phyloP scores from a whole-genome alignment of 1,139 yeast genomes.

The Lizanozyma gosingica region DNA sequence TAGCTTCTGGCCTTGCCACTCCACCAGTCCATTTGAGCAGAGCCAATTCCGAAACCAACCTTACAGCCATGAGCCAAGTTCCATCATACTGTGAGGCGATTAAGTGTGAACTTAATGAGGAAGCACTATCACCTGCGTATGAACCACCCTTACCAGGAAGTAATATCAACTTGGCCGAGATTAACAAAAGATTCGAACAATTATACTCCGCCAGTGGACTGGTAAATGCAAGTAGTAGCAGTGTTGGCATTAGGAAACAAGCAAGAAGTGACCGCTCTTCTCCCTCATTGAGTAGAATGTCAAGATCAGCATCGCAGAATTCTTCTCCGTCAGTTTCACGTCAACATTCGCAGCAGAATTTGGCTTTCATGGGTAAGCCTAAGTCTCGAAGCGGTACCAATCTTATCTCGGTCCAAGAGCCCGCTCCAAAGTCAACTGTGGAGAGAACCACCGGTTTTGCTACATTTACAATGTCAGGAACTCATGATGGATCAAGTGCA shows the following conservation, averaged over 20 bases:
- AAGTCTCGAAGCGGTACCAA: background rate
- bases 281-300: background rate
- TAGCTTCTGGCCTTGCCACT: slow-evolving; percentile 5
- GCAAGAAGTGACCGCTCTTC: background rate
- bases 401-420: background rate
- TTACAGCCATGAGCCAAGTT: slow-evolving; percentile 39
- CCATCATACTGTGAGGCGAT: slow-evolving; percentile 82
- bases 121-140: slow-evolving; percentile 56
- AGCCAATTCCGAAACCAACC: slow-evolving; percentile 36
- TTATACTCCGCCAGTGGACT: background rate
- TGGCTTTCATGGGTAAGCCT: background rate
- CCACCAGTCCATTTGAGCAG: slow-evolving; percentile 56
- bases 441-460: background rate
- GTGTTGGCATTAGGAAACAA: background rate
- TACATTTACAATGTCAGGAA: background rate
- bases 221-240: background rate
- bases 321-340: background rate
- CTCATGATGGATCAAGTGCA: background rate
- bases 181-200: slow-evolving; percentile 17
- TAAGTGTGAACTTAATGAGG: slow-evolving; percentile 36
- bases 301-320: background rate
- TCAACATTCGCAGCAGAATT: background rate
- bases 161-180: slow-evolving; percentile 21
- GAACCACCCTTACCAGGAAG: slow-evolving; percentile 46
- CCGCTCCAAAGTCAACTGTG: background rate